These are phyloP conservation scores for Alopecurus myosuroides DNA, from an alignment of 176 grass and related monocot genomes.

Conservation along the genomic window DNA sequence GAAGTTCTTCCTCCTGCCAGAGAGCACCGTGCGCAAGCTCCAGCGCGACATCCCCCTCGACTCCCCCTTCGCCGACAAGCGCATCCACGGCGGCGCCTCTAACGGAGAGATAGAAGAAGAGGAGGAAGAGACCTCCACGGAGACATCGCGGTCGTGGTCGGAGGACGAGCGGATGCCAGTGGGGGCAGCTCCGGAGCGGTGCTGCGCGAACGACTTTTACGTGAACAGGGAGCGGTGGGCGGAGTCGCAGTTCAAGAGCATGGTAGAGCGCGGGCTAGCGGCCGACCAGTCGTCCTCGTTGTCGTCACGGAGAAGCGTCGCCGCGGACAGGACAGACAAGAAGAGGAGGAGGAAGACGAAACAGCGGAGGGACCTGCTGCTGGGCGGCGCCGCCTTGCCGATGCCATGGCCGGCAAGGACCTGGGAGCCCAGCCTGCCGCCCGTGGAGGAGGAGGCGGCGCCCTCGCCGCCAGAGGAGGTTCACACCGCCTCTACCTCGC, in stretches of 20 bases:
- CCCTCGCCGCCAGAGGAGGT: background rate
- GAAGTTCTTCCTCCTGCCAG: conserved; percentile 47
- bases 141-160: background rate
- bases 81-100: background rate
- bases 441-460: conserved; percentile 32
- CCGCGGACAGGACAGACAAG: background rate
- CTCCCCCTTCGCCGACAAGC: background rate
- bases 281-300: background rate
- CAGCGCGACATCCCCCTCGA: conserved; percentile 22
- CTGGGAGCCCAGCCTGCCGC: conserved; percentile 51
- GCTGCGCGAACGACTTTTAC: conserved; percentile 34
- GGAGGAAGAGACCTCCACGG: background rate
- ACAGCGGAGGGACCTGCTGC: background rate
- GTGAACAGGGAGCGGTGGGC: conserved; percentile 28
- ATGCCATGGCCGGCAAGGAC: background rate
- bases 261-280: conserved; percentile 12
- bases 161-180: background rate
- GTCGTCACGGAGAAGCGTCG: background rate
- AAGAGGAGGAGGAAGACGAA: background rate
- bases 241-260: background rate
- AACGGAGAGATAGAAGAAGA: background rate
- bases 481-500: background rate
- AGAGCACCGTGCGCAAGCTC: conserved; percentile 29
- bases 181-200: background rate
- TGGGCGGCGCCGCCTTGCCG: background rate